phyloP scores from a whole-genome alignment of 2,329 filamentous ascomycete genomes.

The Saccharata proteae region DNA sequence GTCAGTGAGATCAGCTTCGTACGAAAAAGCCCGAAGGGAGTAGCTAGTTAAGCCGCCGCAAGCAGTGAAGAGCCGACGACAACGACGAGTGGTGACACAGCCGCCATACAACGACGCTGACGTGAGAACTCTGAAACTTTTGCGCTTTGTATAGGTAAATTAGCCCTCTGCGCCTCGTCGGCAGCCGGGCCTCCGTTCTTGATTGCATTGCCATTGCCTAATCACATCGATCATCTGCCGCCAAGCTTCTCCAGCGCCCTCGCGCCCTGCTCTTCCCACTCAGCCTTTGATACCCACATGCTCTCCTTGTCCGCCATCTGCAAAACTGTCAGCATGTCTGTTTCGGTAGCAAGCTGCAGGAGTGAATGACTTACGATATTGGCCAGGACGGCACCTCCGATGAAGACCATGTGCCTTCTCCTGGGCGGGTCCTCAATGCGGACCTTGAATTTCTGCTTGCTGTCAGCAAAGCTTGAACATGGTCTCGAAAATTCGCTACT shows the following conservation, averaged over 20 bases:
- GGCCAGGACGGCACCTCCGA: slow-evolving; percentile 88
- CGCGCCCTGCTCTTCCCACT: slow-evolving; percentile 90
- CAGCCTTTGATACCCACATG: slow-evolving; percentile 97
- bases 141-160: too few relatives aligned
- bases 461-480: slow-evolving; percentile 12
- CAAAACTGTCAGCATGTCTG: slow-evolving; percentile 7
- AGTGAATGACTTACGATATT: slow-evolving; percentile 55
- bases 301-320: slow-evolving; percentile 94
- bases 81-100: too few relatives aligned
- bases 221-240: slow-evolving; percentile 64
- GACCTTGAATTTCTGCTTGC: slow-evolving; percentile 84
- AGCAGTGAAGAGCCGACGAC: too few relatives aligned
- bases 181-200: too few relatives aligned
- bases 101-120: too few relatives aligned
- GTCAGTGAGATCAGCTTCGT: too few relatives aligned
- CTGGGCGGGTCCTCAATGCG: slow-evolving; percentile 95
- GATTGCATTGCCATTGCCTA: too few relatives aligned
- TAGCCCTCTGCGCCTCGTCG: too few relatives aligned
- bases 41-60: too few relatives aligned
- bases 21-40: too few relatives aligned
- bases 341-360: slow-evolving; percentile 9
- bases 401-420: slow-evolving; percentile 97
- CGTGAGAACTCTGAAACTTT: too few relatives aligned
- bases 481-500: slow-evolving; percentile 15
- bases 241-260: slow-evolving; percentile 85